A percentile compares a stretch with the other conserved stretches of the same genome.
phyloP scores from a whole-genome alignment of 2,329 filamentous ascomycete genomes.

The Xylariaceae sp. region DNA sequence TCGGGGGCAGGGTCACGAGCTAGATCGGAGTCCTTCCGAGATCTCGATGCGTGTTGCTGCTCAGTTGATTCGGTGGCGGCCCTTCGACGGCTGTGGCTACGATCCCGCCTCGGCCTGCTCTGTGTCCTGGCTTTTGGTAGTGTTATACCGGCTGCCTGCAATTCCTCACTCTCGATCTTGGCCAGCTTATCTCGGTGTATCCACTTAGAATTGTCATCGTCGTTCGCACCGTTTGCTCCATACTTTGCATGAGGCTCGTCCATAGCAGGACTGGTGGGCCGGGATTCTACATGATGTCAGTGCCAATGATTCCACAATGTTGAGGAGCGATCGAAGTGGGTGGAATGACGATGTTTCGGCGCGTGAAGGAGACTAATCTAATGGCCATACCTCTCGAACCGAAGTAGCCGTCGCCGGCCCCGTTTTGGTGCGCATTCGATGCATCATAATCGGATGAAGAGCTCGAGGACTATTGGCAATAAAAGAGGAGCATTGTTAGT shows the following conservation, averaged over 20 bases:
- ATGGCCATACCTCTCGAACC: slow-evolving; percentile 25
- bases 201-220: slow-evolving; percentile 66
- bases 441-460: slow-evolving; percentile 26
- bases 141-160: slow-evolving; percentile 71
- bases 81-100: slow-evolving; percentile 36
- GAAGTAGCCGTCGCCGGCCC: slow-evolving; percentile 23
- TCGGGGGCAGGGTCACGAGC: slow-evolving; percentile 38
- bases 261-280: slow-evolving; percentile 19
- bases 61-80: slow-evolving; percentile 31
- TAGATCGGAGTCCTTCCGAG: slow-evolving; percentile 44
- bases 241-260: slow-evolving; percentile 23
- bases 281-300: slow-evolving; percentile 25
- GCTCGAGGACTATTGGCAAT: slow-evolving; percentile 21
- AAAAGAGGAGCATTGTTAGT: slow-evolving; percentile 5
- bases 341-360: background rate
- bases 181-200: slow-evolving; percentile 82
- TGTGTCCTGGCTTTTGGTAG: slow-evolving; percentile 50
- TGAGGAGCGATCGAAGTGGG: background rate
- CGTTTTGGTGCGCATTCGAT: slow-evolving; percentile 23
- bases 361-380: background rate
- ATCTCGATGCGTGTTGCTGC: slow-evolving; percentile 28
- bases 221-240: slow-evolving; percentile 31
- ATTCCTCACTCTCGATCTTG: slow-evolving; percentile 72
- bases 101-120: slow-evolving; percentile 44
- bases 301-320: background rate